These are phyloP conservation scores for Phaseolus coccineus DNA, from an alignment of 331 rosid species.

Conservation along the genomic window DNA sequence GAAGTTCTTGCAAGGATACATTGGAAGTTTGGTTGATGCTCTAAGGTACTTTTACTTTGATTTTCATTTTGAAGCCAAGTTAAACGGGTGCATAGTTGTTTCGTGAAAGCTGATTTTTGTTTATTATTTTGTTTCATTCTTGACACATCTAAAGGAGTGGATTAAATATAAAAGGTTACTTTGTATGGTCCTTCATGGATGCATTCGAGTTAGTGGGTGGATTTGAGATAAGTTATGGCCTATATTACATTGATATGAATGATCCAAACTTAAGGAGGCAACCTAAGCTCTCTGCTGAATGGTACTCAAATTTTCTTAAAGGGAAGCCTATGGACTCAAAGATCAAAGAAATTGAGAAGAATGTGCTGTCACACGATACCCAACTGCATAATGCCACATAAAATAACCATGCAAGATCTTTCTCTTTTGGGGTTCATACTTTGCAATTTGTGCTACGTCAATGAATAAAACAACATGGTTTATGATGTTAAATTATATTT, in stretches of 20 bases:
- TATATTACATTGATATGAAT: constrained; percentile 54
- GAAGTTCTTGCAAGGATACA: constrained; percentile 51
- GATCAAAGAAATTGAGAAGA: constrained; percentile 34
- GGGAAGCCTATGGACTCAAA: constrained; percentile 30
- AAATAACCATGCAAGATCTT: background rate
- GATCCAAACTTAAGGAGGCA: constrained; percentile 63
- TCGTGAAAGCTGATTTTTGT: constrained; percentile 6
- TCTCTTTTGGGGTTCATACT: background rate
- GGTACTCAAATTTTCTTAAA: constrained; percentile 67
- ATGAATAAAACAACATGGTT: constrained; percentile 5
- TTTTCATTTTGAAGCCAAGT: background rate
- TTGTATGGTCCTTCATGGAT: constrained; percentile 75
- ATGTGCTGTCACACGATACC: constrained; percentile 3
- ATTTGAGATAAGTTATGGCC: constrained; percentile 51
- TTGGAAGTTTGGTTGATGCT: constrained; percentile 40
- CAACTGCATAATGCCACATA: constrained; percentile 10
- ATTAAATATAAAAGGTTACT: constrained; percentile 62
- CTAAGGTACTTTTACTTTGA: constrained; percentile 48
- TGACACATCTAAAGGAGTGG: constrained; percentile 61
- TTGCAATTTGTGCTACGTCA: background rate
- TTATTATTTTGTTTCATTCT: background rate
- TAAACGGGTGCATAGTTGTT: background rate
- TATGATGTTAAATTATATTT: background rate
- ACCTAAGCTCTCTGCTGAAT: constrained; percentile 68
- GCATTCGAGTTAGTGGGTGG: constrained; percentile 53